Evolutionary conservation across 2,329 filamentous ascomycete species (phyloP), one percentile per base, ranked within the genome.

Genomic region (Colletotrichum chrysophilum): DNA sequence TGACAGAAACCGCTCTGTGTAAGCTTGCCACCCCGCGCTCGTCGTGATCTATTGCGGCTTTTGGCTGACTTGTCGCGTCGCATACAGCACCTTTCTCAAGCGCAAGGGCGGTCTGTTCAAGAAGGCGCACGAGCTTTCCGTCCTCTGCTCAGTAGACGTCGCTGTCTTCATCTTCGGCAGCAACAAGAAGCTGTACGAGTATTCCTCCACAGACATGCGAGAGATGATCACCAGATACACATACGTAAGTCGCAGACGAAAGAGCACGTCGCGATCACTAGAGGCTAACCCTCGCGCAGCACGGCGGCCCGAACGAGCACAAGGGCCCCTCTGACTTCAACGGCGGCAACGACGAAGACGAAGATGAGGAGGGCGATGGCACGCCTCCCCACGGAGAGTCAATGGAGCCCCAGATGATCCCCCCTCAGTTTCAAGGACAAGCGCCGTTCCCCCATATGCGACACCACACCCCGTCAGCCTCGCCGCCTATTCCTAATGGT

Each of bases 111-210:
- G 97, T 81, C 90, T 99, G 66, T 99, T 99, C 91, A 99, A 99
- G 89, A 99, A 99, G 91, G 97, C 97, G 70, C 96, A 99, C 85
- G 97, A 99, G 90, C 91, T 99, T 68, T 98, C 96, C 69, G 97
- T 99, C 62, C 93, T 99, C 78, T 99, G 97, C 85, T 98, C 96
- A 52, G 97, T 99, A 84, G 97, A 99, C 85, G 97, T 99, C 79
- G 97, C 97, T 55, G 97, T 99, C 82, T 97, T 99, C 85, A 98
- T 99, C 82, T 98, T 98, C 83, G 96, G 96, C 78, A 96, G 95
- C 87, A 99, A 99, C 86, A 99, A 98, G 90, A 98, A 98, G 88
- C 91, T 99, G 30, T 98, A 98, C 86, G 96, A 99, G 85, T 99
- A 98, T 85, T 98, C 96, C 14, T 98, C 96, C 21, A 90, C 92